A percentile compares a stretch with the other conserved stretches of the same genome.
Evolutionary conservation across 139 green algal genomes (phyloP).

Genomic region (Marvania coccoides): DNA sequence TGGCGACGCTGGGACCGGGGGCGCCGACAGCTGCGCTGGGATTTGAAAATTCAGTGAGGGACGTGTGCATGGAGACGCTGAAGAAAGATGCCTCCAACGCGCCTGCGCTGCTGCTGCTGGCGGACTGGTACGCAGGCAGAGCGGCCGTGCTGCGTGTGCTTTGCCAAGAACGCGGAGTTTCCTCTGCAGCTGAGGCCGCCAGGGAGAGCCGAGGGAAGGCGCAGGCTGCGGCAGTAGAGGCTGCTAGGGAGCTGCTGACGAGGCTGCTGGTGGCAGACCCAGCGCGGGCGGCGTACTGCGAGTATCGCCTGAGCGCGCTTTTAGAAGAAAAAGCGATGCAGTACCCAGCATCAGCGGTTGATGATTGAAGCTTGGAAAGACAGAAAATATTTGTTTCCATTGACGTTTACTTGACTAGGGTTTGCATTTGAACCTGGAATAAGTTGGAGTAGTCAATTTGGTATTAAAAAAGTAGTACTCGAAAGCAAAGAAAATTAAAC

Average conservation of each 20-base stretch:
- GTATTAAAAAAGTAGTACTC: too few relatives aligned
- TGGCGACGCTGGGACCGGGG: constrained; percentile 2
- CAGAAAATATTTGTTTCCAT: too few relatives aligned
- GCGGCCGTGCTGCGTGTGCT: constrained; percentile 3
- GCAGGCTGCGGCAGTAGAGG: neutral
- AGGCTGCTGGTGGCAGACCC: constrained; percentile 3
- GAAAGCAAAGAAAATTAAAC: too few relatives aligned
- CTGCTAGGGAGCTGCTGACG: neutral
- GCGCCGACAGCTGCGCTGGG: constrained; percentile 2
- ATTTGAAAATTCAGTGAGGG: neutral
- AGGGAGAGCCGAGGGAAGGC: neutral
- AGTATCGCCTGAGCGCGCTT: neutral
- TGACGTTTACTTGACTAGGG: too few relatives aligned
- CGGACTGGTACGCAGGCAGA: constrained; percentile 25
- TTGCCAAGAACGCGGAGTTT: neutral
- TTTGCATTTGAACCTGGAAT: too few relatives aligned
- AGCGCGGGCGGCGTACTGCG: neutral
- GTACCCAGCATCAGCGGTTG: too few relatives aligned
- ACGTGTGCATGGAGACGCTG: constrained; percentile 39
- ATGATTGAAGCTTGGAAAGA: too few relatives aligned
- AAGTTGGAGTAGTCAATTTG: too few relatives aligned
- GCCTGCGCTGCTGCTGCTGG: constrained; percentile 37
- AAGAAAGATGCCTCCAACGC: constrained; percentile 19
- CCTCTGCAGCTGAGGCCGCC: neutral
- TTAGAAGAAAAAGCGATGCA: too few relatives aligned